A percentile compares a stretch with the other conserved stretches of the same genome.
Evolutionary conservation across 495 filamentous ascomycete genomes (phyloP).

Genomic region (Daldinia loculata): DNA sequence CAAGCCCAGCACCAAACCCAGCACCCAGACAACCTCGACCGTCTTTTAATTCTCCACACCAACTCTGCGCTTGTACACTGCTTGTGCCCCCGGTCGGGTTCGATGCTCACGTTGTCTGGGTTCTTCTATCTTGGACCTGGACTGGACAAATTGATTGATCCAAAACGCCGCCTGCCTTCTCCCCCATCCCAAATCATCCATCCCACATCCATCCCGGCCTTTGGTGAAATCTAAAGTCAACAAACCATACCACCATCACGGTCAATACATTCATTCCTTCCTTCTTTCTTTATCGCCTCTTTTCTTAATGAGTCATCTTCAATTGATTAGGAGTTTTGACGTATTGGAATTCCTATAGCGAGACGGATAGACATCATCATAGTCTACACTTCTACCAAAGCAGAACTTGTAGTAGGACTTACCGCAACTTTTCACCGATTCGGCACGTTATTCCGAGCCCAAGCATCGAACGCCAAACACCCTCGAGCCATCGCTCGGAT

Average conservation of each 20-base stretch:
- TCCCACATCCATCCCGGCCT: slow-evolving; percentile 16
- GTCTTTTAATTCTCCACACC: slow-evolving; percentile 3
- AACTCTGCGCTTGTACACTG: not conserved
- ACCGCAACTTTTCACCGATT: slow-evolving; percentile 57
- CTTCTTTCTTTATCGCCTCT: slow-evolving; percentile 6
- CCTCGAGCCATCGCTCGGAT: slow-evolving; percentile 22
- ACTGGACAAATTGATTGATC: slow-evolving; percentile 35
- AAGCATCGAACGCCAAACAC: slow-evolving; percentile 20
- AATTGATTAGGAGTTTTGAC: slow-evolving; percentile 38
- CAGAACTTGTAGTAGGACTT: slow-evolving; percentile 55
- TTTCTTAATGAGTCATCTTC: slow-evolving; percentile 14
- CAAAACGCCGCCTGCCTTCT: slow-evolving; percentile 6
- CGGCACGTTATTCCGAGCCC: slow-evolving; percentile 28
- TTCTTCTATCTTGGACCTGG: slow-evolving; percentile 38
- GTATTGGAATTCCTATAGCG: slow-evolving; percentile 6
- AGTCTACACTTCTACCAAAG: slow-evolving; percentile 22
- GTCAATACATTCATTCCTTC: slow-evolving; percentile 1
- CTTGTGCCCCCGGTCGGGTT: slow-evolving; percentile 10
- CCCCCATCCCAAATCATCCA: slow-evolving; percentile 23
- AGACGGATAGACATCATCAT: slow-evolving; percentile 7
- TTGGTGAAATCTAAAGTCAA: slow-evolving; percentile 6
- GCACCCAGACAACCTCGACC: slow-evolving; percentile 10
- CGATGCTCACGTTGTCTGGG: slow-evolving; percentile 17
- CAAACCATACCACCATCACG: not conserved
- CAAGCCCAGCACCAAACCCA: not conserved